Base-by-base conservation (phyloP, 2,329 filamentous ascomycete genomes). In the Aspergillus sp. region DNA sequence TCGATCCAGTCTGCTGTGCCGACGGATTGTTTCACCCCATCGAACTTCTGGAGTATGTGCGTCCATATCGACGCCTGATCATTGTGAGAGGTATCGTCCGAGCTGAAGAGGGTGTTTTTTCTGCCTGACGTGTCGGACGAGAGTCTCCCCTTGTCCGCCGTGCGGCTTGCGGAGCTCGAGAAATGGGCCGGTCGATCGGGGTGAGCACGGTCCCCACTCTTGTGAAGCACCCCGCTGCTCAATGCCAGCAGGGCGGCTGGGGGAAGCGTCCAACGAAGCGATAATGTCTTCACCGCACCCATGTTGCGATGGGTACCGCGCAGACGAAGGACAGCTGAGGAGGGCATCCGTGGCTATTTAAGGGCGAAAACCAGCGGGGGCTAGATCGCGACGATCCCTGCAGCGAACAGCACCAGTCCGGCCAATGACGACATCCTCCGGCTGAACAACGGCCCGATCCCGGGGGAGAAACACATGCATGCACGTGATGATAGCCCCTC, bases 11-110 rank as follows among this genome's bases (percentile, higher is more conserved):
- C 70, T 40, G 72, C 62, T 1, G 68, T 66, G 23, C 69, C 65
- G 41, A 78, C 68, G 1, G 73, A 71, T 25, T 75, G 66, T 52
- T 70, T 71, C 16, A 72, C 67, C 42, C 61, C 67, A 23, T 71
- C 67, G 21, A 78, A 69, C 53, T 73, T 76, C 3, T 69, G 61
- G 13, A 84, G 81, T 47, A 90, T 79, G 17, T 76, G 68, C 3
- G 68, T 62, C 76, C 76, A 79, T 11, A 77, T 65, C 16, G 72
- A 73, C 5, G 63, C 65, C 41, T 68, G 62, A 9, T 71, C 64
- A 20, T 47, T 45, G 20, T 53, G 46, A 40, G 21, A 46, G 29
- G 52, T 34, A 9, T 53, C 49, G 36, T 55, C 36, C 4, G 25
- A 29, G 25, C 25, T 10, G 25, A 29, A 10, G 25, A 29, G 25